phyloP scores from a whole-genome alignment of 1,284 basidiomycete genomes.

The Gomphus bonarii region DNA sequence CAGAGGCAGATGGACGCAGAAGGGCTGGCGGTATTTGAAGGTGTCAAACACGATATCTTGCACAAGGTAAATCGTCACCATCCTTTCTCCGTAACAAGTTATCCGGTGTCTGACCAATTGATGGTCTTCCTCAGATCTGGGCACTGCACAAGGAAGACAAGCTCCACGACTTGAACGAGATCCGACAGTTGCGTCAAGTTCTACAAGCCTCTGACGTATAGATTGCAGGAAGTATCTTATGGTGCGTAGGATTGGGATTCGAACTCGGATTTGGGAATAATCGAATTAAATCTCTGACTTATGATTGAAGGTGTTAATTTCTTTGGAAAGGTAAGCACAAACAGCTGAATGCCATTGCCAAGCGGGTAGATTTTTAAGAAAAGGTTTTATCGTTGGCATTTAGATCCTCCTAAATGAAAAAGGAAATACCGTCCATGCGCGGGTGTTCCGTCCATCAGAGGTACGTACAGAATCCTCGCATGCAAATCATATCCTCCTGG shows the following conservation, averaged over 20 bases:
- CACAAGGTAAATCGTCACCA: not conserved
- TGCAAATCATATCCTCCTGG: too few relatives aligned
- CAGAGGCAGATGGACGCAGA: slow-evolving; percentile 1
- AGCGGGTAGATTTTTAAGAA: too few relatives aligned
- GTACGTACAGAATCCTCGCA: not conserved
- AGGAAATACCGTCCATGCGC: slow-evolving; percentile 1
- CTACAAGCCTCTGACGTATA: not conserved
- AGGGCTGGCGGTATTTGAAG: slow-evolving; percentile 2
- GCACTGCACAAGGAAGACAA: slow-evolving; percentile 7
- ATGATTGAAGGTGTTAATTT: not conserved
- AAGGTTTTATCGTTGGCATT: not conserved
- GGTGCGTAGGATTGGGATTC: too few relatives aligned
- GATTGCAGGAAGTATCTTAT: slow-evolving; percentile 5
- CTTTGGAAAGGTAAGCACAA: not conserved
- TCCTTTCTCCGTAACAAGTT: not conserved
- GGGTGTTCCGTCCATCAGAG: not conserved
- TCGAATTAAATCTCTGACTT: not conserved
- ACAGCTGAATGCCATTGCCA: too few relatives aligned
- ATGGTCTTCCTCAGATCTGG: not conserved
- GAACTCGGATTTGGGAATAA: not conserved
- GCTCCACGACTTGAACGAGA: slow-evolving; percentile 8
- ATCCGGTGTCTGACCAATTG: not conserved
- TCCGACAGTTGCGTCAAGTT: slow-evolving; percentile 6
- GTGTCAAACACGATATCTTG: slow-evolving; percentile 8
- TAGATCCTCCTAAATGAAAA: slow-evolving; percentile 1